Base-by-base conservation (phyloP, 108 stramenopile genomes). In the Pelagomonas calceolata region DNA sequence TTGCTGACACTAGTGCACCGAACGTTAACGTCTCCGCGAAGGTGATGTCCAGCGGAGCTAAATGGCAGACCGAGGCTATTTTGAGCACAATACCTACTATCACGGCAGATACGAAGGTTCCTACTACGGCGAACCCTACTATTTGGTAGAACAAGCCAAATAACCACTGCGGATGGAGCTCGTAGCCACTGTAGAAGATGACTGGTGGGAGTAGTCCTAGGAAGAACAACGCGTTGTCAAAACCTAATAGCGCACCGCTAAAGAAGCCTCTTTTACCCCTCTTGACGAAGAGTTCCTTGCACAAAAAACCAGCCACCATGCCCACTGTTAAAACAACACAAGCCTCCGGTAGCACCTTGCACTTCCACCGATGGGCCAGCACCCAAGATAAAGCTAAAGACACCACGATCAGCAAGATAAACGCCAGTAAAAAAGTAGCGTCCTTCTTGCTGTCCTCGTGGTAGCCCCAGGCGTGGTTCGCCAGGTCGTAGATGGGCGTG, bases 141-240 rank as follows among this genome's bases (percentile, higher is more conserved):
- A 92, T 91, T 4, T 86, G 84, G 29, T 69, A 66, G 67, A 91
- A 75, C 70, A 90, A 76, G 10, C 79, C 81, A 65, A 90, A 82
- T 68, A 94, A 90, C 16, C 87, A 70, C 33, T 81, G 80, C 51
- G 74, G 65, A 12, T 85, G 72, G 33, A 92, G 63, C 72, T 82
- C 79, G 79, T 87, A 93, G 0, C 93, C 93, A 4, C 80, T 79
- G 76, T 92, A 88, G 84, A 91, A 94, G 65, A 94, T 90, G 69
- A 94, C 91, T 0, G 91, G 91, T 7, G 93, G 93, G 12, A 94
- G 84, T 68, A 92, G 77, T 18, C 76, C 78, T 16, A 91, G 64
- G 67, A 94, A 92, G 74, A 94, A 94, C 32, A 88, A 70, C 29
- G 84, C 74, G 9, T 87, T 82, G 70, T 79, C 72, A 69, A 92